These are phyloP conservation scores for Murraya paniculata DNA, from an alignment of 345 rosid genomes.

Conservation along the genomic window DNA sequence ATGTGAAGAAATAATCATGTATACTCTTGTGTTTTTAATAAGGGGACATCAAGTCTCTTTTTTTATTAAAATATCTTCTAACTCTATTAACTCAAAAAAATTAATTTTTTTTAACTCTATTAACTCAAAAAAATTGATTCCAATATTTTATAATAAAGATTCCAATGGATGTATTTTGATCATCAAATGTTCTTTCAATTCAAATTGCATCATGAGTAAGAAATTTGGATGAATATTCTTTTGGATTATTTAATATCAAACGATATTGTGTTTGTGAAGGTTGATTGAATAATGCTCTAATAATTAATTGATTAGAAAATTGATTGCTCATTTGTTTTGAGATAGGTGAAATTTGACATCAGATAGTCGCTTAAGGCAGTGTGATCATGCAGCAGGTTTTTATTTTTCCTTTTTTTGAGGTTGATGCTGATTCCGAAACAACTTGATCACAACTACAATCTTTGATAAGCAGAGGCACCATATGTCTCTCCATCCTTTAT, in stretches of 20 bases:
- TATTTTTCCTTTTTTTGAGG: neutral
- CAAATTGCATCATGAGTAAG: neutral
- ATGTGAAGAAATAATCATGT: no score
- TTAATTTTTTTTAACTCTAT: no score
- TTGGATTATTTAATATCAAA: neutral
- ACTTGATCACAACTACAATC: neutral
- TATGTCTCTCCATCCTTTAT: neutral
- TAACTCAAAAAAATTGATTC: no score
- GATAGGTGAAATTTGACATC: neutral
- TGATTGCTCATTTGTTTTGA: neutral
- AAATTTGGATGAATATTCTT: neutral
- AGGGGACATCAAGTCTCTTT: accelerated
- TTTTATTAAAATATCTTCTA: no score
- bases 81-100: no score
- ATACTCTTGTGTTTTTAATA: accelerated
- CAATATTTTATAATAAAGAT: no score
- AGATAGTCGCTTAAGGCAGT: neutral
- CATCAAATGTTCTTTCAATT: neutral
- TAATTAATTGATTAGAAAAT: neutral
- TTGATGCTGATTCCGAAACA: neutral
- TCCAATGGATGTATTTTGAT: slow-evolving; percentile 34
- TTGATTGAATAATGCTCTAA: neutral
- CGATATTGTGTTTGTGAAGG: neutral
- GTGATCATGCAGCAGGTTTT: neutral
- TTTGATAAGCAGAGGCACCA: neutral